Evolutionary conservation across 371 early-diverging fungal species (phyloP), one percentile per base, ranked within the genome.

Genomic region (Chytridium lagenaria): DNA sequence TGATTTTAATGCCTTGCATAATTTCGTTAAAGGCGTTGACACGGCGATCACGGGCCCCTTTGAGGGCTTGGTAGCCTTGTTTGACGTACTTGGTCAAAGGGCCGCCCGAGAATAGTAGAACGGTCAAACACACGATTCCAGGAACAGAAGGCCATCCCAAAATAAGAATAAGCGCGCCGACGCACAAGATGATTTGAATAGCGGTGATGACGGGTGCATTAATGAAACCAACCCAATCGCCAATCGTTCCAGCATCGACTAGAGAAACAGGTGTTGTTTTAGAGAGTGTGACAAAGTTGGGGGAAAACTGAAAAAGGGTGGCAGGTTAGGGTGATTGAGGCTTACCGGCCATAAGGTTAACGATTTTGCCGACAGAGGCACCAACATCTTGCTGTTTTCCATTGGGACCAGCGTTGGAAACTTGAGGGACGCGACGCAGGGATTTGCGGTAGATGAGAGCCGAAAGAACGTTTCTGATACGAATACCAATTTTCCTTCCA

Each of bases 131-230:
- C 30, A 63, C 66, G n/a, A 83, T 69, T 0, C 82, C 85, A n/a
- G 81, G 74, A 28, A 82, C 33, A 34, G 80, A 83, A 28, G 83
- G 72, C 72, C 74, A 74, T 15, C 82, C 83, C 22, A 80, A 65
- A 30, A 82, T 50, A 30, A 26, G 44, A 59, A 79, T 15, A 34
- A 83, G 77, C 30, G 69, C 63, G 0, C 30, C 30, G 44, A 74
- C 44, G 71, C 77, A 72, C 39, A 83, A 44, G 19, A 78, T n/a
- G 36, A 79, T 74, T 63, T 80, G 77, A 3, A 77, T 19, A 19
- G 73, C 72, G 1, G 67, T 50, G 1, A 66, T 65, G 59, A 61
- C 19, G 2, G 73, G 73, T 3, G 63, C 50, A 51, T 59, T 49
- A 33, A 68, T 5, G 16, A 34, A 15, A 12, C 69, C 73, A 37